These are phyloP conservation scores for Talaromyces sp. DNA, from an alignment of 2,329 filamentous ascomycete genomes.

Conservation along the genomic window DNA sequence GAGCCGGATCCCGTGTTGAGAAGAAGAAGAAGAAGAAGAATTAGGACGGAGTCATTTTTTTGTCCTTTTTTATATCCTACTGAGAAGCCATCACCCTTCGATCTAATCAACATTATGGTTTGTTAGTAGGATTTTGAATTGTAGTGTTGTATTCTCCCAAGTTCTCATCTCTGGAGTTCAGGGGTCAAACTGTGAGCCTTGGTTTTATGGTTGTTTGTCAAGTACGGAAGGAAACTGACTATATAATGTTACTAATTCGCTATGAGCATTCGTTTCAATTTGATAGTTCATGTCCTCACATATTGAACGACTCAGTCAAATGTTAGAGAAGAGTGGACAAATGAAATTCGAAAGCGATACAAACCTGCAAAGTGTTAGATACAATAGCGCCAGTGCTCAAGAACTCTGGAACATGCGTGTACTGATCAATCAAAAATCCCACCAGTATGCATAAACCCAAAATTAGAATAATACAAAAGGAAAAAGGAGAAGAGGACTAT, in stretches of 20 bases:
- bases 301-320: background rate
- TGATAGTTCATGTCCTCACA: too few species aligned
- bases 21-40: conserved; percentile 4
- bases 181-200: background rate
- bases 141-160: background rate
- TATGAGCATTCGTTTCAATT: background rate
- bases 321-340: too few species aligned
- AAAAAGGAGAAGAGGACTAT: too few species aligned
- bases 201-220: background rate
- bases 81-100: background rate
- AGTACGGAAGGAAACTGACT: background rate
- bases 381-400: too few species aligned
- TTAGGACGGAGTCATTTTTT: background rate
- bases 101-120: background rate
- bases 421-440: background rate
- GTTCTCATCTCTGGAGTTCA: background rate
- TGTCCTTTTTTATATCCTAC: background rate
- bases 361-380: too few species aligned
- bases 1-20: background rate
- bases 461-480: background rate
- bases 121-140: background rate
- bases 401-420: too few species aligned
- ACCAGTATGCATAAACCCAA: background rate
- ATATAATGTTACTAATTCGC: background rate
- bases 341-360: background rate